phyloP scores from a whole-genome alignment of 768 basidiomycete species.

The Podaxis carcinomalis region DNA sequence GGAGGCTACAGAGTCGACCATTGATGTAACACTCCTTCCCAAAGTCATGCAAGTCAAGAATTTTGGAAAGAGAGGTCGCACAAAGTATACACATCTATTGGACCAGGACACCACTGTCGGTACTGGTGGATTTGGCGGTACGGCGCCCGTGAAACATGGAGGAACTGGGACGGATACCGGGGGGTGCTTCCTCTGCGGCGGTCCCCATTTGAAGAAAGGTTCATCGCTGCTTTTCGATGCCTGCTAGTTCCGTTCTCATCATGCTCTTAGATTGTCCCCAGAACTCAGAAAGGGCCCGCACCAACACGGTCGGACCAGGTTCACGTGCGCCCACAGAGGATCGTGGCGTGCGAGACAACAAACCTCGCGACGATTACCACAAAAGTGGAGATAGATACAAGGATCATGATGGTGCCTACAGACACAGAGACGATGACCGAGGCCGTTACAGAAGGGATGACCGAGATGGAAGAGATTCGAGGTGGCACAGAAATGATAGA shows the following conservation, averaged over 20 bases:
- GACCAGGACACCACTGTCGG: conserved; percentile 86
- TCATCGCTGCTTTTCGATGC: conserved; percentile 9
- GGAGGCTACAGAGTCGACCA: conserved; percentile 81
- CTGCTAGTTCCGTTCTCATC: background rate
- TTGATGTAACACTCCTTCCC: conserved; percentile 86
- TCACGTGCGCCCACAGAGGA: conserved; percentile 14
- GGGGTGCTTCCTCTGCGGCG: conserved; percentile 93
- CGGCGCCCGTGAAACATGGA: conserved; percentile 47
- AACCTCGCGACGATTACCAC: conserved; percentile 5
- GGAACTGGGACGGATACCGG: conserved; percentile 51
- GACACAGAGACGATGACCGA: conserved; percentile 15
- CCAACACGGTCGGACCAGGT: conserved; percentile 16
- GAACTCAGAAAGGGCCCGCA: conserved; percentile 22
- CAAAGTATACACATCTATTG: conserved; percentile 93
- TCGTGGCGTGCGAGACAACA: conserved; percentile 4
- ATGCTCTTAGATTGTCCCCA: conserved; percentile 27
- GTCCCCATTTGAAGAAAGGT: conserved; percentile 93
- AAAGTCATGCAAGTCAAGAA: conserved; percentile 97
- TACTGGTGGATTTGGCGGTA: conserved; percentile 64
- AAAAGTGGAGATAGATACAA: background rate
- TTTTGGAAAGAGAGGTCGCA: conserved; percentile 88
- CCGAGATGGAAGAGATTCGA: conserved; percentile 18
- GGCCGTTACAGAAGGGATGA: conserved; percentile 10
- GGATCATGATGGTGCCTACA: conserved; percentile 5
- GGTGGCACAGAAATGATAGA: conserved; percentile 14